A percentile compares a stretch with the other conserved stretches of the same genome.
These are phyloP conservation scores for Naegleria gruberi DNA, from an alignment of 208 protist genomes.

Conservation along the genomic window DNA sequence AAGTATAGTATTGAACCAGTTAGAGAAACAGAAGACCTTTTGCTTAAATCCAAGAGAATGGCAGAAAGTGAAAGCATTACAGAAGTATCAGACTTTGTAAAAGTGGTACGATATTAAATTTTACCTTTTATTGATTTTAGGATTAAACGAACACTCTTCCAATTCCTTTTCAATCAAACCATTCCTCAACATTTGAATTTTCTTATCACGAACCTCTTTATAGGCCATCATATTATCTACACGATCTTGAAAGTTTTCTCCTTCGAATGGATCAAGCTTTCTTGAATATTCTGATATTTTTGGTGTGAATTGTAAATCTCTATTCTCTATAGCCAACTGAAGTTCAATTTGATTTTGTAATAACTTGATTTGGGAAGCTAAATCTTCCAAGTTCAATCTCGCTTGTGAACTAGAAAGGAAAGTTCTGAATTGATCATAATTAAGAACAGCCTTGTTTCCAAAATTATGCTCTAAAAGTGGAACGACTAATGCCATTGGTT, in stretches of 20 bases:
- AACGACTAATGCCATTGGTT: not conserved
- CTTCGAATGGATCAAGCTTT: not conserved
- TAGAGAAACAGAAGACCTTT: not conserved
- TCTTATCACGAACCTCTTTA: not conserved
- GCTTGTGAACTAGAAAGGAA: not conserved
- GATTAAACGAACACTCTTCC: not conserved
- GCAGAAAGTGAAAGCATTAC: not conserved
- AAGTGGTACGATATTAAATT: not conserved
- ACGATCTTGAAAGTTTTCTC: not conserved
- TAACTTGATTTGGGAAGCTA: not conserved
- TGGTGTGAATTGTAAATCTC: not conserved
- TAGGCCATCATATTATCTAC: not conserved
- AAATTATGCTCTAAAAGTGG: not conserved
- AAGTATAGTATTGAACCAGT: not conserved
- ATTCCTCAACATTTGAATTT: not conserved
- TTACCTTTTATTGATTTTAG: not conserved
- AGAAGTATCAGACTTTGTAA: not conserved
- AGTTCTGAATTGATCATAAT: not conserved
- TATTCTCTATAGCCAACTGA: not conserved
- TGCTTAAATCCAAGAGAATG: not conserved
- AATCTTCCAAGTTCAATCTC: not conserved
- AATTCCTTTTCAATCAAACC: not conserved
- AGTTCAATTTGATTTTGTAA: not conserved
- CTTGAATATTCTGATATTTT: not conserved
- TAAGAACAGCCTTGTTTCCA: not conserved